Percentiles rank a stretch among this genome's conserved stretches.
Conservation (phyloP, 2,329 filamentous ascomycete species). For the Diaporthe australafricana region DNA sequence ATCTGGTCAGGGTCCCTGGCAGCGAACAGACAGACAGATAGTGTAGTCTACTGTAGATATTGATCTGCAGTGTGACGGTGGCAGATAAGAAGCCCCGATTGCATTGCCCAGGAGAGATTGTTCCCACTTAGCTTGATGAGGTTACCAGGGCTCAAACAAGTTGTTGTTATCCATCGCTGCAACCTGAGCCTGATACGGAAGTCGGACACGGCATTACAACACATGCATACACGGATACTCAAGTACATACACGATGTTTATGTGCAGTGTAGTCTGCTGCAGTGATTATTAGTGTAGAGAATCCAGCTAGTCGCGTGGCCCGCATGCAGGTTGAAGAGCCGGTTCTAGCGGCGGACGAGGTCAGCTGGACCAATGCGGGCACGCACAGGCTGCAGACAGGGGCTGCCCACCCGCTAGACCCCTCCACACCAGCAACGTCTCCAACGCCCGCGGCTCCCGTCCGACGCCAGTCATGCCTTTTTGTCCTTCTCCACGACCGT, state of each 20-base stretch:
- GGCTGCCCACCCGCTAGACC: background rate
- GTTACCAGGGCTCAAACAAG: background rate
- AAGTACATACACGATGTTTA: too few species aligned
- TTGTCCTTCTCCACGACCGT: background rate
- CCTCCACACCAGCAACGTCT: background rate
- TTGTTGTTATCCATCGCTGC: background rate
- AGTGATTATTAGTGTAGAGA: too few species aligned
- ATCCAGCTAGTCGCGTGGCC: too few species aligned
- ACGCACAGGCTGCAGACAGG: background rate
- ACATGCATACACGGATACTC: too few species aligned
- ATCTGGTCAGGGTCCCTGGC: background rate
- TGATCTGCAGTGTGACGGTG: background rate
- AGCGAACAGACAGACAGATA: background rate
- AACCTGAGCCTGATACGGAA: conserved; percentile 9
- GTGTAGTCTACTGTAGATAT: too few species aligned
- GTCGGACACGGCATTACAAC: background rate
- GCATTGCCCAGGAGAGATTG: background rate
- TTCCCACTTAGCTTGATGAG: background rate
- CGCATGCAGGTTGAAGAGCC: background rate
- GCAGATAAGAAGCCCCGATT: background rate
- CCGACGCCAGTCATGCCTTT: background rate
- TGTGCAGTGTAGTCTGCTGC: background rate
- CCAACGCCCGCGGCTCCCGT: conserved; percentile 16
- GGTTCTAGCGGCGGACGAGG: background rate
- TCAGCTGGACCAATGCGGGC: conserved; percentile 16